Conservation (phyloP, 768 basidiomycete species). For the Trametes elegans region DNA sequence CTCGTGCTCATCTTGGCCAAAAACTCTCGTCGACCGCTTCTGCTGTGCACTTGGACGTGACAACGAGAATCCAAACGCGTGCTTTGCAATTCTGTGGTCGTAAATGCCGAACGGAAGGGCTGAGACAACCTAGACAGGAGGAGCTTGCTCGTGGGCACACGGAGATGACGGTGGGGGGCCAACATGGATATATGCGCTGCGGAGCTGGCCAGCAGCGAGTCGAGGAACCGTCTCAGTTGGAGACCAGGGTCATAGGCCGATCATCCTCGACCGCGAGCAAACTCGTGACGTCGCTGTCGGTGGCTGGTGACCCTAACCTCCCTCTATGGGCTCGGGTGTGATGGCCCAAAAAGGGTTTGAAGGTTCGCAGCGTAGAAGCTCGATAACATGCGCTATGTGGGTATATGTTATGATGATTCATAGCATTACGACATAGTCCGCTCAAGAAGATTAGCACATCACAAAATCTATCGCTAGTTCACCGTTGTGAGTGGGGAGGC, state of each 20-base stretch:
- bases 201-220: neutral
- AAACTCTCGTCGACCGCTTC: neutral
- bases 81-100: neutral
- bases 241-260: neutral
- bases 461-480: neutral
- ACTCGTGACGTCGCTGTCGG: neutral
- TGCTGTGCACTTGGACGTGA: too few species aligned
- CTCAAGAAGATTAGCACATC: neutral
- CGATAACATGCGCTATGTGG: too few species aligned
- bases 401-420: too few species aligned
- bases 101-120: neutral
- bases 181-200: conserved; percentile 6
- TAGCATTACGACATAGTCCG: neutral
- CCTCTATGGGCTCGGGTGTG: too few species aligned
- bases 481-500: neutral
- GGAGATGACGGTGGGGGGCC: neutral
- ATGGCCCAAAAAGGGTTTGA: too few species aligned
- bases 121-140: neutral
- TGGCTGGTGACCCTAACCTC: neutral
- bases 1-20: neutral
- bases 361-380: too few species aligned
- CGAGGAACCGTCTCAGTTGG: neutral
- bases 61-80: neutral
- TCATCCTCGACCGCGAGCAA: neutral
- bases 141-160: neutral